These are phyloP conservation scores for Yamadazyma sp. DNA, from an alignment of 805 yeast species.

Conservation along the genomic window DNA sequence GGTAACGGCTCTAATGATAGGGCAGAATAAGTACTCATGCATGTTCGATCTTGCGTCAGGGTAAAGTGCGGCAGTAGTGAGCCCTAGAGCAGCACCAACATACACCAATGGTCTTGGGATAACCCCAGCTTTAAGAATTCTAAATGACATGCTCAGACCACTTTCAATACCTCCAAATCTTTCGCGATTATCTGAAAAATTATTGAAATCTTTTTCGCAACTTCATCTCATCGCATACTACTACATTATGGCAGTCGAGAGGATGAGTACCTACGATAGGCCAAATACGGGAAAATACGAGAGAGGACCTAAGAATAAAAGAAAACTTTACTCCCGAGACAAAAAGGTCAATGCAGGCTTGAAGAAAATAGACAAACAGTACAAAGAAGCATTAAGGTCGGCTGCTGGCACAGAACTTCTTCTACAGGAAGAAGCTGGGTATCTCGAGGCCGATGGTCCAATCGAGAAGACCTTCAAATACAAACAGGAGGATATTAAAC, in stretches of 20 bases:
- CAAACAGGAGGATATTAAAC: slow-evolving; percentile 72
- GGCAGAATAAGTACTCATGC: slow-evolving; percentile 80
- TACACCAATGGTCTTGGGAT: slow-evolving; percentile 1
- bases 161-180: too few relatives aligned
- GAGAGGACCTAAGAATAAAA: slow-evolving; percentile 27
- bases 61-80: background rate
- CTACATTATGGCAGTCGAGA: slow-evolving; percentile 19
- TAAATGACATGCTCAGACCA: too few relatives aligned
- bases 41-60: slow-evolving; percentile 76
- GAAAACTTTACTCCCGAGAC: slow-evolving; percentile 37
- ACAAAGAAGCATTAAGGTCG: slow-evolving; percentile 72
- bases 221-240: slow-evolving; percentile 5
- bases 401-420: slow-evolving; percentile 88
- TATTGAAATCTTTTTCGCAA: background rate
- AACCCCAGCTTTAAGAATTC: slow-evolving; percentile 4
- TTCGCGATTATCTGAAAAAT: background rate
- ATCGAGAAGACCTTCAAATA: slow-evolving; percentile 91
- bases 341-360: slow-evolving; percentile 63
- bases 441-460: slow-evolving; percentile 83
- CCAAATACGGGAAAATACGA: slow-evolving; percentile 28
- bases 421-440: slow-evolving; percentile 82
- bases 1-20: slow-evolving; percentile 63
- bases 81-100: slow-evolving; percentile 3
- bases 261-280: slow-evolving; percentile 22
- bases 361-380: slow-evolving; percentile 66